Conservation (phyloP, 495 filamentous ascomycete species). For the Penicillium steckii region DNA sequence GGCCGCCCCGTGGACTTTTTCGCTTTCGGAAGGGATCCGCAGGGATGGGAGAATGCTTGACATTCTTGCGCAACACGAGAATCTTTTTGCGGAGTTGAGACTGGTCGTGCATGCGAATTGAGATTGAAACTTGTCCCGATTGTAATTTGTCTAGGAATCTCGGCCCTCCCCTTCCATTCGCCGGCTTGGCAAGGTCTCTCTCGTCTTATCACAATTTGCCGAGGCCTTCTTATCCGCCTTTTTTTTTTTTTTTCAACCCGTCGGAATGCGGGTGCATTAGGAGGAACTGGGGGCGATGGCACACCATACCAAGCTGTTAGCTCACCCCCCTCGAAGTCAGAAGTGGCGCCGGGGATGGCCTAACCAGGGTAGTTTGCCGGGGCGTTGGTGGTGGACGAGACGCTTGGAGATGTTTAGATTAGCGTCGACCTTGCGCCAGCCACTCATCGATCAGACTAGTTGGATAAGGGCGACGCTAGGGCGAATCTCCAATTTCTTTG, state of each 20-base stretch:
- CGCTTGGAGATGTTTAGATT: background rate
- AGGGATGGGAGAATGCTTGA: background rate
- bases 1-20: background rate
- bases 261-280: background rate
- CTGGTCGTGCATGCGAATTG: background rate
- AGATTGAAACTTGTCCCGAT: background rate
- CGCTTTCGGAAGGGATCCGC: conserved; percentile 4
- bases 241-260: background rate
- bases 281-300: background rate
- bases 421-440: background rate
- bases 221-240: background rate
- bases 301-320: background rate
- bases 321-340: background rate
- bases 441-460: conserved; percentile 3
- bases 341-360: conserved; percentile 4
- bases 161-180: background rate
- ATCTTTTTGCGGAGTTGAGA: no score
- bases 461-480: conserved; percentile 10
- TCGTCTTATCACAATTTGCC: no score
- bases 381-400: background rate
- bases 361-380: background rate
- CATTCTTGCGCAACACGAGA: background rate
- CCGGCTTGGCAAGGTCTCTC: background rate
- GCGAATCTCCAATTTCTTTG: background rate
- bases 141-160: background rate